These are phyloP conservation scores for Solanum corneliomulleri DNA, from an alignment of 257 asterid species.

Conservation along the genomic window DNA sequence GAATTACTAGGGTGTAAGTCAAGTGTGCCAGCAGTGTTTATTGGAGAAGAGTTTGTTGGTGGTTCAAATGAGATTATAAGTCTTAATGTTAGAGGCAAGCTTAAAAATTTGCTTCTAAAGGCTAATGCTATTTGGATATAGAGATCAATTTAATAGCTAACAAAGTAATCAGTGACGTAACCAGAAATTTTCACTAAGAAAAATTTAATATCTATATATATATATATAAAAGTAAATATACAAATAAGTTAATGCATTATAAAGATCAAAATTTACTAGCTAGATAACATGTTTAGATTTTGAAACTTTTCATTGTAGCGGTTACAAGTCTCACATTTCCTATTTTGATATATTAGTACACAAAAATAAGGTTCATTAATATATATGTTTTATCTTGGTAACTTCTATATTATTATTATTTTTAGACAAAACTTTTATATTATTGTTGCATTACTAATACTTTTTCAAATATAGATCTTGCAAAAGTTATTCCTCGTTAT, in stretches of 20 bases:
- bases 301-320: not conserved
- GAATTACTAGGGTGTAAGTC: not conserved
- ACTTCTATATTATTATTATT: not conserved
- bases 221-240: not conserved
- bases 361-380: not conserved
- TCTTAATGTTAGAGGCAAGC: not conserved
- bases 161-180: not conserved
- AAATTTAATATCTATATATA: not conserved
- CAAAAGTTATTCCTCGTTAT: not conserved
- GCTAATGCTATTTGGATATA: conserved; percentile 1
- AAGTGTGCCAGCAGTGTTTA: not conserved
- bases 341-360: not conserved
- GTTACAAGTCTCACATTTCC: not conserved
- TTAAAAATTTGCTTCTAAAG: not conserved
- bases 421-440: not conserved
- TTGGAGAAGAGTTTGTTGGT: not conserved
- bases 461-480: not conserved
- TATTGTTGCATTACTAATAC: not conserved
- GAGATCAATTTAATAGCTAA: not conserved
- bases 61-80: not conserved
- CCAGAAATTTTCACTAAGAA: not conserved
- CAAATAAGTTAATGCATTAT: not conserved
- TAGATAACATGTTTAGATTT: not conserved
- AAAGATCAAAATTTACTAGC: not conserved
- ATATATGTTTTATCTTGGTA: not conserved